These are phyloP conservation scores for Boletus smithii DNA, from an alignment of 1,284 basidiomycete genomes.

Conservation along the genomic window DNA sequence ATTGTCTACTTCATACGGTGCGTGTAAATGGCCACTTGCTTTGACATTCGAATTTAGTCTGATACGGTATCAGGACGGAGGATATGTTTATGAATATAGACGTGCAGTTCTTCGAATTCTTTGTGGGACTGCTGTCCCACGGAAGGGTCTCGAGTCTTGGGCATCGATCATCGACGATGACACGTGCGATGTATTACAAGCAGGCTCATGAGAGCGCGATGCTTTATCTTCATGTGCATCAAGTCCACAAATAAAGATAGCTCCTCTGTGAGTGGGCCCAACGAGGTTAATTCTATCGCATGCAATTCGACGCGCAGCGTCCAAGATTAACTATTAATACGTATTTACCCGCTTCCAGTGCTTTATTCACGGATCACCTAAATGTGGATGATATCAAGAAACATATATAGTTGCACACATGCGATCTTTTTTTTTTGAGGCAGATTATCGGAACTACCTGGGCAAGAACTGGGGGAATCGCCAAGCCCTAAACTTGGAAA, in stretches of 20 bases:
- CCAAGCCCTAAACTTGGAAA: conserved; percentile 2
- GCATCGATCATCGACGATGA: not conserved
- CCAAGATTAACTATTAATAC: conserved; percentile 7
- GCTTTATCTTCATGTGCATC: not conserved
- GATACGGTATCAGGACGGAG: too few relatives aligned
- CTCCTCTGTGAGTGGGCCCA: not conserved
- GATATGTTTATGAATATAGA: too few relatives aligned
- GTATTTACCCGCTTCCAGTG: not conserved
- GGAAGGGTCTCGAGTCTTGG: too few relatives aligned
- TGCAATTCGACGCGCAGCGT: not conserved
- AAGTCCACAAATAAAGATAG: not conserved
- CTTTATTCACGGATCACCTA: too few relatives aligned
- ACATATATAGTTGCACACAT: too few relatives aligned
- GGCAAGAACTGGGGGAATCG: not conserved
- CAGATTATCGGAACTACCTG: not conserved
- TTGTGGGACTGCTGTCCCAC: too few relatives aligned
- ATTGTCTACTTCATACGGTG: not conserved
- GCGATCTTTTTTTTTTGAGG: too few relatives aligned
- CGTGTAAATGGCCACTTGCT: too few relatives aligned
- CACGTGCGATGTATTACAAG: not conserved
- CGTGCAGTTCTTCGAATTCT: too few relatives aligned
- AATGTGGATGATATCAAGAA: too few relatives aligned
- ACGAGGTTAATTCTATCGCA: conserved; percentile 7
- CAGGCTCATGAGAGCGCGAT: not conserved
- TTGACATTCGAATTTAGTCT: too few relatives aligned